A percentile compares a stretch with the other conserved stretches of the same genome.
phyloP scores from a whole-genome alignment of 1,139 yeast species.

The Blastobotrys elegans region DNA sequence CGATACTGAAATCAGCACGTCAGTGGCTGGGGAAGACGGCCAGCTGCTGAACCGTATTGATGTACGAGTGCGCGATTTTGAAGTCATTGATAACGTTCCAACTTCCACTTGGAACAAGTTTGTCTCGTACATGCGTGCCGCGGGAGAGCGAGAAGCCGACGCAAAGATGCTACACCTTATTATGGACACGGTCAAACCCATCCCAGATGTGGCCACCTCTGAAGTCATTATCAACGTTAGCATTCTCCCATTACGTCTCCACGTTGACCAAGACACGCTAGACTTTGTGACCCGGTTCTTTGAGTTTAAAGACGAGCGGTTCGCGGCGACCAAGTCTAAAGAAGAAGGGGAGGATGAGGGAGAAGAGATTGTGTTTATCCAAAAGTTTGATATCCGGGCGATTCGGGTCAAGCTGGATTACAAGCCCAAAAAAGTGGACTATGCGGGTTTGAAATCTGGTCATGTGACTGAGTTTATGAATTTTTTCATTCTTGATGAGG shows the following conservation, averaged over 20 bases:
- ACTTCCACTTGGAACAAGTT: constrained; percentile 92
- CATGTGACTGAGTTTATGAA: constrained; percentile 83
- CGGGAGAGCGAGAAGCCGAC: constrained; percentile 67
- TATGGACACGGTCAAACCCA: constrained; percentile 62
- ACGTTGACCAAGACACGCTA: constrained; percentile 89
- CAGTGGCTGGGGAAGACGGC: constrained; percentile 32
- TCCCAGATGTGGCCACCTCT: constrained; percentile 56
- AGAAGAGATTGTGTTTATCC: constrained; percentile 62
- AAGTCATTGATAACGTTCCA: constrained; percentile 71
- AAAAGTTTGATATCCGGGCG: constrained; percentile 58
- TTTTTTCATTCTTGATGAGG: constrained; percentile 81
- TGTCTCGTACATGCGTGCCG: constrained; percentile 60
- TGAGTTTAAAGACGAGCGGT: constrained; percentile 71
- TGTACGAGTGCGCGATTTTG: constrained; percentile 48
- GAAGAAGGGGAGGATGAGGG: constrained; percentile 24
- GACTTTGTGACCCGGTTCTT: constrained; percentile 78
- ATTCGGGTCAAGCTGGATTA: constrained; percentile 74
- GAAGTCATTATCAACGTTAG: constrained; percentile 58
- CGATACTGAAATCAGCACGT: constrained; percentile 21
- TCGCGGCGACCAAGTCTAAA: constrained; percentile 39
- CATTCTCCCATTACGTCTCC: constrained; percentile 70
- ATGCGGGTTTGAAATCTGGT: constrained; percentile 78
- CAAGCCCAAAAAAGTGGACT: constrained; percentile 85
- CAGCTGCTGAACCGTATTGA: constrained; percentile 47
- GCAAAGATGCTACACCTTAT: constrained; percentile 56